A percentile compares a stretch with the other conserved stretches of the same genome.
Evolutionary conservation across 495 filamentous ascomycete species (phyloP).

Genomic region (Amorphotheca resinae): DNA sequence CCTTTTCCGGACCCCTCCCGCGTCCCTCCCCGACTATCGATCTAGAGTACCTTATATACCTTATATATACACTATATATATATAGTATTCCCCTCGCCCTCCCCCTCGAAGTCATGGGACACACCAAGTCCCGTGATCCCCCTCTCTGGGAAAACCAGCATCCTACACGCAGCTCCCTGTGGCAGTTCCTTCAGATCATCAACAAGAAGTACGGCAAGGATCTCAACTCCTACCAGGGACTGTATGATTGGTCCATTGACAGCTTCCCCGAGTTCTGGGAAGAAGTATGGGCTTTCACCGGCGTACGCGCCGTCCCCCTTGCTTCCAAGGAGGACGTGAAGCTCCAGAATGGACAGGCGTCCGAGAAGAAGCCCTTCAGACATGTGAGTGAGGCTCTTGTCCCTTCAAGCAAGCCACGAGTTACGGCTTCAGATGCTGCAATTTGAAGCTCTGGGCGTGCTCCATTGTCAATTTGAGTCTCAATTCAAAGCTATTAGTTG

Average conservation of each 20-base stretch:
- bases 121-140: background rate
- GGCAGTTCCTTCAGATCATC: slow-evolving; percentile 54
- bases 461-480: too few species aligned
- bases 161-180: slow-evolving; percentile 55
- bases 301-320: slow-evolving; percentile 34
- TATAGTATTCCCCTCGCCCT: too few species aligned
- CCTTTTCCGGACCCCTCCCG: too few species aligned
- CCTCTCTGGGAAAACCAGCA: slow-evolving; percentile 59
- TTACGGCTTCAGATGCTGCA: too few species aligned
- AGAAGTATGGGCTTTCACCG: slow-evolving; percentile 71
- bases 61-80: too few species aligned
- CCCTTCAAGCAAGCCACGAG: too few species aligned
- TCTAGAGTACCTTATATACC: too few species aligned
- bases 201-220: slow-evolving; percentile 51
- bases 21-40: too few species aligned
- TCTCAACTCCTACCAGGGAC: slow-evolving; percentile 50
- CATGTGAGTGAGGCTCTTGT: background rate
- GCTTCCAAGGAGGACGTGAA: slow-evolving; percentile 44
- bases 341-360: slow-evolving; percentile 1
- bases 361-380: background rate
- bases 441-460: too few species aligned
- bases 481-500: too few species aligned
- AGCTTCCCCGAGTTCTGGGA: slow-evolving; percentile 71
- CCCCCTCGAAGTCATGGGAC: background rate
- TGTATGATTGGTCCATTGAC: slow-evolving; percentile 76